Evolutionary conservation across 2,329 filamentous ascomycete species (phyloP).

Genomic region (Septoria petroselini): DNA sequence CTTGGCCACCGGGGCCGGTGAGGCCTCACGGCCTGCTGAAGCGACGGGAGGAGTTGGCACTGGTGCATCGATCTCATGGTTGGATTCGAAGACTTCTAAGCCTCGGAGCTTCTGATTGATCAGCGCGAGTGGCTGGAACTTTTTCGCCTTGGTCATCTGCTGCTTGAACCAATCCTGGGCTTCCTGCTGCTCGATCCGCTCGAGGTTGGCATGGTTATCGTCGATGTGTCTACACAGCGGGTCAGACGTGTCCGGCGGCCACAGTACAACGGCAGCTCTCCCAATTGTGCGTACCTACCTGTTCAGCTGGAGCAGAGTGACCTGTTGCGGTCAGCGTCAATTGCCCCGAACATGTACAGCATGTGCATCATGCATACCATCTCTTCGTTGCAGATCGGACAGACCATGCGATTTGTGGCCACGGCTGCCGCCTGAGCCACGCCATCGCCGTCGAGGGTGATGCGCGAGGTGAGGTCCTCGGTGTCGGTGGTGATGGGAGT

Average conservation of each 20-base stretch:
- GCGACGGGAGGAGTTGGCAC: slow-evolving; percentile 22
- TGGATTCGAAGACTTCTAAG: slow-evolving; percentile 89
- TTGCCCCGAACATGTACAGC: not conserved
- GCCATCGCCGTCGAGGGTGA: slow-evolving; percentile 65
- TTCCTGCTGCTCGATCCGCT: slow-evolving; percentile 85
- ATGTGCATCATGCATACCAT: slow-evolving; percentile 61
- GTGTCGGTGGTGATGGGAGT: slow-evolving; percentile 67
- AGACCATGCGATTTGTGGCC: slow-evolving; percentile 69
- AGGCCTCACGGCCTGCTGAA: slow-evolving; percentile 29
- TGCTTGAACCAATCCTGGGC: slow-evolving; percentile 97
- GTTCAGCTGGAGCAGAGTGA: slow-evolving; percentile 90
- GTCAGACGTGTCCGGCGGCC: slow-evolving; percentile 19
- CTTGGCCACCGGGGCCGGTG: slow-evolving; percentile 31
- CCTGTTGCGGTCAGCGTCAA: slow-evolving; percentile 49
- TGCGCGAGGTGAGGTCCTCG: slow-evolving; percentile 77
- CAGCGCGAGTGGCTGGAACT: slow-evolving; percentile 84
- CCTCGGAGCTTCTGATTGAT: slow-evolving; percentile 93
- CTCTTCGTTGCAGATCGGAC: slow-evolving; percentile 97
- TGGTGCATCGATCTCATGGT: slow-evolving; percentile 57
- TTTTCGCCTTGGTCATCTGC: slow-evolving; percentile 88
- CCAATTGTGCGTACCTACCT: slow-evolving; percentile 48
- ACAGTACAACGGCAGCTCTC: not conserved
- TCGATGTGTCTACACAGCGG: slow-evolving; percentile 65
- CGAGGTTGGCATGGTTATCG: slow-evolving; percentile 83
- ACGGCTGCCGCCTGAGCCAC: slow-evolving; percentile 55